Evolutionary conservation across 495 filamentous ascomycete genomes (phyloP), one percentile per base, ranked within the genome.

Genomic region (Cercophora samala): DNA sequence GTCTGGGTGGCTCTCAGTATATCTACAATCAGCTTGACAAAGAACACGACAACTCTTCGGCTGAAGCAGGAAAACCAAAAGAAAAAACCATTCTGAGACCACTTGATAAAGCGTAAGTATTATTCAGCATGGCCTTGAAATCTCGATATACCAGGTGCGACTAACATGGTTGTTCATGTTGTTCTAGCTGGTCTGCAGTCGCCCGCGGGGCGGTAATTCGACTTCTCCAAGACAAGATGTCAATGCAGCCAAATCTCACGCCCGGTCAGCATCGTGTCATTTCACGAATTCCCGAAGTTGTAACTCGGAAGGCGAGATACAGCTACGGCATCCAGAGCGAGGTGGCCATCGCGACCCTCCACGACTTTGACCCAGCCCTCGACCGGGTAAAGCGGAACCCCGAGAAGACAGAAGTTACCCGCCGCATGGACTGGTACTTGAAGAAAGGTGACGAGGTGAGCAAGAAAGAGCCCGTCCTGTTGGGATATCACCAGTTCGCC

Each of bases 161-260:
- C 54, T 29, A 63, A 52, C 21, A 58, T 56, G 8, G 5, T 55
- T 5, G 11, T n/a, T n/a, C n/a, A n/a, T n/a, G 5, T 52, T 24
- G n/a, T n/a, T 46, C n/a, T 25, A 75, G 68, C n/a, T 66, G 70
- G 58, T 69, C 69, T 1, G 73, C 73, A 5, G 70, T 73, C 8
- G 64, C 68, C 24, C 70, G 68, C 13, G 73, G 73, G n/a, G 70
- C 73, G 0, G 66, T 73, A 5, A 67, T 68, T n/a, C 66, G 70
- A 26, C 63, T 71, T 0, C 68, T 73, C 29, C 66, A 54, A 46
- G 64, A 53, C 19, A 60, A 60, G 29, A 60, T 60, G 58, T 29
- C 58, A 42, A 58, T 17, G 21, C 55, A n/a, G 59, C 4, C 62
- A 32, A 62, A 64, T 4, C 22, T 19, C 21, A 5, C 17, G 23